Conservation (phyloP, 1,284 basidiomycete species). For the Sphagnurus paluster region DNA sequence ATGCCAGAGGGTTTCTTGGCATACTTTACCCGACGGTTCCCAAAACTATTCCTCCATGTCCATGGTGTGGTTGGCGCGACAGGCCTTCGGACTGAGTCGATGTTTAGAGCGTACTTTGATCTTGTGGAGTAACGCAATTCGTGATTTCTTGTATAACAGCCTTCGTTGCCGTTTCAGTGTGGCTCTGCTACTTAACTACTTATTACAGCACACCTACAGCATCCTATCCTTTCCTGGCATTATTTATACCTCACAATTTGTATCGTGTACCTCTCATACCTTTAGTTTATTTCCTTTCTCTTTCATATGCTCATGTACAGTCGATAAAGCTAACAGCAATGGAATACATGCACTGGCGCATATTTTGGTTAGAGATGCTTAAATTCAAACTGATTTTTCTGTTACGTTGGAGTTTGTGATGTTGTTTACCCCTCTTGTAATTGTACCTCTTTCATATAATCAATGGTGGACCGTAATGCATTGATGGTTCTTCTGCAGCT, state of each 20-base stretch:
- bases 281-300: conserved; percentile 3
- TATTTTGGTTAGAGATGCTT: no score
- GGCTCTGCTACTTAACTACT: not conserved
- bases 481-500: no score
- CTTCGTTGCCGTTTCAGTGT: conserved; percentile 8
- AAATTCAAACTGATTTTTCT: no score
- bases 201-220: conserved; percentile 3
- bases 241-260: conserved; percentile 15
- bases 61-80: conserved; percentile 76
- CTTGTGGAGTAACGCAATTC: conserved; percentile 45
- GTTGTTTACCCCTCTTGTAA: no score
- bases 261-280: conserved; percentile 12
- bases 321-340: conserved; percentile 1
- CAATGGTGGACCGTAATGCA: no score
- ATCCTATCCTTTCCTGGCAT: not conserved
- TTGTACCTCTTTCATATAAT: no score
- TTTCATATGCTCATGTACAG: no score
- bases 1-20: conserved; percentile 91
- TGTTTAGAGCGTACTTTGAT: conserved; percentile 87
- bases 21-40: conserved; percentile 95
- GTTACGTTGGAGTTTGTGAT: no score
- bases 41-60: conserved; percentile 89
- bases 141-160: not conserved
- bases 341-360: no score
- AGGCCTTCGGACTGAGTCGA: conserved; percentile 70